Evolutionary conservation across 2,329 filamentous ascomycete species (phyloP), one percentile per base, ranked within the genome.

Genomic region (Chaetomiaceae sp.): DNA sequence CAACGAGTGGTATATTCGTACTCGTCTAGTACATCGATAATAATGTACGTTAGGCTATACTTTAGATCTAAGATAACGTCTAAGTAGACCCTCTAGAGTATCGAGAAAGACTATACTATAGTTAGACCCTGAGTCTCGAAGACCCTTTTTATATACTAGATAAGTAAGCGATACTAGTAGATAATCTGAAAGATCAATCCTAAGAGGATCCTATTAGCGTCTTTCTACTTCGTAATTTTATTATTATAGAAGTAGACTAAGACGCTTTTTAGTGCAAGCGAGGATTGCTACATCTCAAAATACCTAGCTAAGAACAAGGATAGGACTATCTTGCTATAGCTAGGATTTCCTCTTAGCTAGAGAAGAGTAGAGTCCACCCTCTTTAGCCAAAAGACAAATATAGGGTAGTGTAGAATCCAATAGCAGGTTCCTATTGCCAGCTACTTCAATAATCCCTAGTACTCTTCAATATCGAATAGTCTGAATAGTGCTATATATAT

Each of bases 11-110:
- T 21, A 14, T 58, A 54, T 44, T 70, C 67, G 49, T 68, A 70
- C 54, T 70, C 68, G 58, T 71, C 68, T 44, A 72, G 59, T 5
- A 66, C 67, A 50, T 72, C 68, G 23, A 71, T 57, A 16, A 71
- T 65, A 25, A 70, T 50, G 33, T 55, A 63, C 12, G 68, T 39
- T 7, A 60, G 23, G 3, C 63, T 63, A 21, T 45, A 52, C 38
- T 59, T 63, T 4, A 58, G 63, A 43, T 70, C 65, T 5, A 50
- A 56, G 12, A 62, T 49, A 42, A 70, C 64, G 20, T 57, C 60
- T 13, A 63, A 37, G 49, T 70, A 70, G 20, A 69, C 55, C 35
- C 57, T 56, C 68, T 66, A 70, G 1, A 71, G 63, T 14, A 60
- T 59, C 7, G 62, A 56, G 54, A 70, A 68, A 9, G 64, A 68